Evolutionary conservation across 2,329 filamentous ascomycete species (phyloP).

Genomic region (Cadophora malorum): DNA sequence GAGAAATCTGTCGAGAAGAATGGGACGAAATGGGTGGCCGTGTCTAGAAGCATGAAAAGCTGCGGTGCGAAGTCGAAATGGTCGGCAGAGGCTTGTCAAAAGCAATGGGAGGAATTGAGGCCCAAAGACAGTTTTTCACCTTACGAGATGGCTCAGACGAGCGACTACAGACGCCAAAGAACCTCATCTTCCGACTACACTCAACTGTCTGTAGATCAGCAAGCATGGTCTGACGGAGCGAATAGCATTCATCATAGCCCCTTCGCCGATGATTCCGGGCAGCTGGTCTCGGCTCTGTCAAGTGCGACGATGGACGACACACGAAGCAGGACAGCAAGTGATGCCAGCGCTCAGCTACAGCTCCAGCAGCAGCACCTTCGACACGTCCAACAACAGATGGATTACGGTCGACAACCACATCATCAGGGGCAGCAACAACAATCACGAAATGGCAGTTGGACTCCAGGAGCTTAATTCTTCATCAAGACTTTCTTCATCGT

Average conservation of each 20-base stretch:
- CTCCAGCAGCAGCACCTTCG: constrained; percentile 30
- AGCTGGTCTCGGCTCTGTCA: constrained; percentile 24
- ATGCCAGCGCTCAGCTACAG: constrained; percentile 29
- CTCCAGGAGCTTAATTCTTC: constrained; percentile 14
- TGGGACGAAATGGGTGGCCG: constrained; percentile 44
- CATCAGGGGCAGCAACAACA: constrained; percentile 28
- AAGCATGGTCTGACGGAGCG: constrained; percentile 26
- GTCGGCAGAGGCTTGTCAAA: constrained; percentile 44
- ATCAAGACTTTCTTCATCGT: background rate
- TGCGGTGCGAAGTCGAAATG: constrained; percentile 45
- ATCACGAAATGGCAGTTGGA: constrained; percentile 23
- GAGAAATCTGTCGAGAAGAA: constrained; percentile 43
- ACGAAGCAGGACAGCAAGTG: constrained; percentile 31
- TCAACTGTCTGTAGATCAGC: constrained; percentile 8
- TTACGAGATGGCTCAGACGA: constrained; percentile 2
- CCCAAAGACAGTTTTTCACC: background rate
- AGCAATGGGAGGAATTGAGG: constrained; percentile 46
- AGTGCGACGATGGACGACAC: constrained; percentile 32
- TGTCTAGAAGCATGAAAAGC: constrained; percentile 45
- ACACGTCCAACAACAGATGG: constrained; percentile 29
- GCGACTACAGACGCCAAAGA: constrained; percentile 18
- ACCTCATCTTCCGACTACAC: constrained; percentile 18
- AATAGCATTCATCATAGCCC: constrained; percentile 21
- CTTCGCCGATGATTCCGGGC: constrained; percentile 16
- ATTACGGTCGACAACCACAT: constrained; percentile 23